These are phyloP conservation scores for Daedalea quercina DNA, from an alignment of 768 basidiomycete species.

Conservation along the genomic window DNA sequence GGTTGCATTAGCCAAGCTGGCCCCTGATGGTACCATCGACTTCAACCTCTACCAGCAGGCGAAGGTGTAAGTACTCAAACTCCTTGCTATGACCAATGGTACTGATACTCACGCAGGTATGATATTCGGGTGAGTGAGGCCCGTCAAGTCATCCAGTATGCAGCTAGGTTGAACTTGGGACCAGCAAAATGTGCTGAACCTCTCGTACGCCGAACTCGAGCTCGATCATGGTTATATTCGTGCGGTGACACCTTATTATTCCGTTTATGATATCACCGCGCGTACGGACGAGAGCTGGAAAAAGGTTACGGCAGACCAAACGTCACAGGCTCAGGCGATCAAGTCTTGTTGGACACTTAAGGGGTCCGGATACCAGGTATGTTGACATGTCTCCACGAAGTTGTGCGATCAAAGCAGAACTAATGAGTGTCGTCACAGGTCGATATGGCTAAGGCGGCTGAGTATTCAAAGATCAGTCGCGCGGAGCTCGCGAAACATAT, in stretches of 20 bases:
- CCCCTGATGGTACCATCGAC: conserved; percentile 30
- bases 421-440: conserved; percentile 18
- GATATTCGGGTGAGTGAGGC: conserved; percentile 31
- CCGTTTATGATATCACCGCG: conserved; percentile 32
- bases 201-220: conserved; percentile 42
- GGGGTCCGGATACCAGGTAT: conserved; percentile 15
- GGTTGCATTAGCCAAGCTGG: conserved; percentile 29
- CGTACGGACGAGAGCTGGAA: conserved; percentile 20
- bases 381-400: conserved; percentile 1
- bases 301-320: conserved; percentile 25
- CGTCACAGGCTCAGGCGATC: conserved; percentile 27
- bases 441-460: conserved; percentile 28
- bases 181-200: conserved; percentile 34
- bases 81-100: too few relatives aligned
- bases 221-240: conserved; percentile 37
- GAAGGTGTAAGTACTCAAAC: conserved; percentile 25
- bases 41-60: conserved; percentile 37
- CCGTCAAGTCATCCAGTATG: not conserved
- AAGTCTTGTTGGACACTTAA: conserved; percentile 25
- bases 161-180: not conserved
- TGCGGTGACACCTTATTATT: conserved; percentile 41
- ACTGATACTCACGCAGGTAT: conserved; percentile 20
- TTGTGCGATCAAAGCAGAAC: not conserved
- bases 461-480: conserved; percentile 23
- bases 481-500: conserved; percentile 28